Conservation (phyloP, 169 alveolate species). For the Neospora caninum region DNA sequence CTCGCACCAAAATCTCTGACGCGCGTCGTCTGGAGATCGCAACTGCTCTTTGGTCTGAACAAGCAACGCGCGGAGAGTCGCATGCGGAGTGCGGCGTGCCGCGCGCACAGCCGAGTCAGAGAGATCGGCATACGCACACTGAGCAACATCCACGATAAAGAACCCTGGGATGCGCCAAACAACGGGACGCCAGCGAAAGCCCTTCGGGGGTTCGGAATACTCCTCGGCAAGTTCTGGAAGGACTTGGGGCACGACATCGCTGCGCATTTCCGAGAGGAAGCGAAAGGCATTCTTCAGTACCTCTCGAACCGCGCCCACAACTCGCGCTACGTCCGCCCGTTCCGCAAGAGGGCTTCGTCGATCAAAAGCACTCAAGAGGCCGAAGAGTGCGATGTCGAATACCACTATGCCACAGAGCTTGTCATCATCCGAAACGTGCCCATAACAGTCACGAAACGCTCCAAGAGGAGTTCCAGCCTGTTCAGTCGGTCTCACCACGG, state of each 20-base stretch:
- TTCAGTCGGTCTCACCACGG: background rate
- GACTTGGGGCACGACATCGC: constrained; percentile 15
- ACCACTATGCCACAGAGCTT: constrained; percentile 52
- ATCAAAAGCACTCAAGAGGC: background rate
- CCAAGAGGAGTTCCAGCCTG: background rate
- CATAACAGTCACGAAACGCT: constrained; percentile 15
- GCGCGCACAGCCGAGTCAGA: background rate
- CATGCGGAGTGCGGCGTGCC: constrained; percentile 3
- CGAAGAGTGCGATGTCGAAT: constrained; percentile 49
- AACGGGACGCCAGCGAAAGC: background rate
- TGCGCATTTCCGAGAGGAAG: background rate
- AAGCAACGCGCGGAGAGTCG: constrained; percentile 45
- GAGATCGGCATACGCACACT: background rate
- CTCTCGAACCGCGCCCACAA: constrained; percentile 8
- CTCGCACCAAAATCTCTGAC: constrained; percentile 46
- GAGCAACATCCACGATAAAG: constrained; percentile 27
- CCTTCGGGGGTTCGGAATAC: background rate
- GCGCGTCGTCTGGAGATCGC: constrained; percentile 53
- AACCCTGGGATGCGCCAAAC: constrained; percentile 21
- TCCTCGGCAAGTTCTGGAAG: background rate
- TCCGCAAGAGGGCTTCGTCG: background rate
- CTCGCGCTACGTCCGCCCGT: no score
- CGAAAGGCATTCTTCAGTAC: background rate
- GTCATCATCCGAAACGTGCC: constrained; percentile 61
- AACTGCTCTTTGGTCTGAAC: constrained; percentile 63